Evolutionary conservation across 805 yeast genomes (phyloP), one percentile per base, ranked within the genome.

Genomic region (Barnettozyma sp.): DNA sequence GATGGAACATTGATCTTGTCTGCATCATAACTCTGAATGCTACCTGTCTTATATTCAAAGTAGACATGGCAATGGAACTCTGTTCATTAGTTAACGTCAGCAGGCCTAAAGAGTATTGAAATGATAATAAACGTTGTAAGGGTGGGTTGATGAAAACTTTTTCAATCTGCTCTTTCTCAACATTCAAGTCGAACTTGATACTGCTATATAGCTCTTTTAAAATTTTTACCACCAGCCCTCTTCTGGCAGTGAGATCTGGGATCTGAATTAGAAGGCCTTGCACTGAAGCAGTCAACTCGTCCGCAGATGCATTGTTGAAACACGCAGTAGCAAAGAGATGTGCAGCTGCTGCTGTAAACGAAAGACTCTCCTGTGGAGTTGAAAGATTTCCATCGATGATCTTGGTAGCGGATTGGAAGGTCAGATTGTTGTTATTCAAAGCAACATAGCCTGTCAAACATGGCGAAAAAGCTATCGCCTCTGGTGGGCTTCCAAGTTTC

Each of bases 61-160:
- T 60, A 2, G 75, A 68, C 73, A 81, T 69, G 0, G 68, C 59
- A 43, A 49, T 48, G 2, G 33, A 26, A 11, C 43, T 44, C 26
- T 36, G 41, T 22, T 48, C 54, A 38, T 38, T 46, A 0, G 50
- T 43, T 4, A 30, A 14, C 2, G 39, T 26, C n/a, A 43, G 42
- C 15, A 67, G 70, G 2, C 92, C 90, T 26, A 85, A 52, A 0
- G 77, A 63, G 38, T 81, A 63, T 50, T 85, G 94, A 35, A 85
- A 60, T 12, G 85, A 73, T 23, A 85, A 58, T 32, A 86, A 59
- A 35, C 81, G 70, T 50, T 84, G 95, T 35, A 83, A 63, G 2
- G 92, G 86, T 10, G 90, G 90, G 48, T 78, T 78, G 14, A 79
- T 78, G 26, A 85, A 59, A 41, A 84, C 63, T 49, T 79, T 78